A percentile compares a stretch with the other conserved stretches of the same genome.
Conservation (phyloP, 768 basidiomycete genomes). For the Glaciozyma antarctica region DNA sequence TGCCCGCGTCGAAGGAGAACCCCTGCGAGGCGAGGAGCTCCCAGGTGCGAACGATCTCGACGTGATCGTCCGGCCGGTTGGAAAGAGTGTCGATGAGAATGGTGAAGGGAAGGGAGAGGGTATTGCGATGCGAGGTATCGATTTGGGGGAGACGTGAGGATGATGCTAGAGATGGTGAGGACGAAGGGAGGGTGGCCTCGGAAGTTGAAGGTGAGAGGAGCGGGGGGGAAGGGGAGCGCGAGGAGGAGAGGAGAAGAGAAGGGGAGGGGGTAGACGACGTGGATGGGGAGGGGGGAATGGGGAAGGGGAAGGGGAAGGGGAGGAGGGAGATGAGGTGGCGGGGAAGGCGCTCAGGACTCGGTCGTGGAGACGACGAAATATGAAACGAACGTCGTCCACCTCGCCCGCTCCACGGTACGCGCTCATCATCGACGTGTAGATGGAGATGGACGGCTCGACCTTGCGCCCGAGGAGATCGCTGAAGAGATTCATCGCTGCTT, state of each 20-base stretch:
- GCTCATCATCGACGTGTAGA: slow-evolving; percentile 59
- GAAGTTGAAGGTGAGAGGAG: neutral
- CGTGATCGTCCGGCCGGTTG: slow-evolving; percentile 42
- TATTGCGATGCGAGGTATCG: slow-evolving; percentile 33
- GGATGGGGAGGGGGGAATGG: slow-evolving; percentile 24
- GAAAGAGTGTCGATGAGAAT: slow-evolving; percentile 71
- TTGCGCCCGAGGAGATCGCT: slow-evolving; percentile 43
- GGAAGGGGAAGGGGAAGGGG: slow-evolving; percentile 36
- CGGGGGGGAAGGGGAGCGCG: slow-evolving; percentile 25
- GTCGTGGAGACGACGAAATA: slow-evolving; percentile 63
- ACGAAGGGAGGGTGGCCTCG: neutral
- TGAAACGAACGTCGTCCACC: slow-evolving; percentile 38
- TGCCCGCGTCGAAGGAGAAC: slow-evolving; percentile 73
- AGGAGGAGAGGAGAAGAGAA: neutral
- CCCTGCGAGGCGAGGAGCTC: slow-evolving; percentile 52
- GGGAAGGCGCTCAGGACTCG: slow-evolving; percentile 45
- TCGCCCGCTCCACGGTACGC: slow-evolving; percentile 57
- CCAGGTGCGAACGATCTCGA: slow-evolving; percentile 47
- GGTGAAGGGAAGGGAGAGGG: slow-evolving; percentile 67
- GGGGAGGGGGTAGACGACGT: slow-evolving; percentile 41
- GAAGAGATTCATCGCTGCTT: slow-evolving; percentile 51
- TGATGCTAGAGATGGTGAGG: neutral
- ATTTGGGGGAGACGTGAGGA: neutral
- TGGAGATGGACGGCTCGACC: slow-evolving; percentile 47
- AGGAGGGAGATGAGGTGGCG: neutral